Base-by-base conservation (phyloP, 345 rosid species). In the Ceriops decandra region DNA sequence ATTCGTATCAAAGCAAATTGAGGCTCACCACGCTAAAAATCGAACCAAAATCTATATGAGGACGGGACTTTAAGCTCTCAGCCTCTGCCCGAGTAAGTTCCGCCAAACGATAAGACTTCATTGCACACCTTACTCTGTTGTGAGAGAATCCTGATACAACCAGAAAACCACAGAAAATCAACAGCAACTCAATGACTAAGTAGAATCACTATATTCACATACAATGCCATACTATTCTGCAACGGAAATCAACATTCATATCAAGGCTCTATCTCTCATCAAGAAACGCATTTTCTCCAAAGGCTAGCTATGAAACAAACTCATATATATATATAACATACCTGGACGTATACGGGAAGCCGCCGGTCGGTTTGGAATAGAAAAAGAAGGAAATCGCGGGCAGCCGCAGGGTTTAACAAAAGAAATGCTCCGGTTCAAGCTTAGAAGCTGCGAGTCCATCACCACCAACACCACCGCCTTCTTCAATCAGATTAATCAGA, bases 21-120 rank as follows among this genome's bases (percentile, higher is more conserved):
- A 24, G 63, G 67, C 84, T 77, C 52, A 92, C 96, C 61, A 61
- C 70, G 57, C 63, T 65, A 64, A 90, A 93, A 71, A 91, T 91
- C 10, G 92, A 91, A 32, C 89, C 79, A 80, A 90, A 91, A 77
- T 93, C 91, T 32, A 89, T 89, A n/a, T 86, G 86, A 68, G 96
- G 91, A 21, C 90, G 92, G 64, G 93, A 81, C 79, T 90, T 93
- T 64, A 93, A 62, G 72, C 74, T 74, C 6, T 87, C 74, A 47
- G 89, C 79, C 85, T 93, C 82, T 5, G 70, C 46, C 36, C 54
- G 81, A 64, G 68, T 81, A 61, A 93, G 95, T 47, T 93, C 87
- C 3, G 88, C 83, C 68, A 93, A 81, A 74, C 70, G 78, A 27
- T 89, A 88, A 4, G 95, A 87, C 85, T 89, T 91, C 97, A 93